A percentile compares a stretch with the other conserved stretches of the same genome.
These are phyloP conservation scores for Pleurotus salmoneostramineus DNA, from an alignment of 768 basidiomycete genomes.

Conservation along the genomic window DNA sequence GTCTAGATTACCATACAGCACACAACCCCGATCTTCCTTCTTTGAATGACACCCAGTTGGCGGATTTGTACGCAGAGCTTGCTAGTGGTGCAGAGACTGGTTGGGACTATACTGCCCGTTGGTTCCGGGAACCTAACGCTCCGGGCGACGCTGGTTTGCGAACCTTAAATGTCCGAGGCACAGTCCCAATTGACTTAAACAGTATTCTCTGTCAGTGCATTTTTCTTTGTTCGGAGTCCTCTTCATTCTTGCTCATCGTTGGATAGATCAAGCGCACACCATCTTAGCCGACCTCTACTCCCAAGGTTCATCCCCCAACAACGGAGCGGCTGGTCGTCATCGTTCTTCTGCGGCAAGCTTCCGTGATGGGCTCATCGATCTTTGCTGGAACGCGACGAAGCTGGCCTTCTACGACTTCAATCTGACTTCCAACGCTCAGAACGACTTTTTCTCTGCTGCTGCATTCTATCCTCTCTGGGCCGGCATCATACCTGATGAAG, in stretches of 20 bases:
- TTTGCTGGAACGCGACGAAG: slow-evolving; percentile 79
- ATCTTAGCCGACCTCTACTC: slow-evolving; percentile 61
- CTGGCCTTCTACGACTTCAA: slow-evolving; percentile 94
- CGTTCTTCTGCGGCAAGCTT: slow-evolving; percentile 50
- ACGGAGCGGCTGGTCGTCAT: slow-evolving; percentile 44
- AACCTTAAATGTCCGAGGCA: slow-evolving; percentile 65
- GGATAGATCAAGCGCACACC: slow-evolving; percentile 52
- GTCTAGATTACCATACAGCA: slow-evolving; percentile 72
- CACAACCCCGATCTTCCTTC: slow-evolving; percentile 55
- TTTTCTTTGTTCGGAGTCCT: neutral
- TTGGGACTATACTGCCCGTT: slow-evolving; percentile 55
- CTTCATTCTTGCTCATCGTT: neutral
- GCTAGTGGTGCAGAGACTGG: slow-evolving; percentile 88
- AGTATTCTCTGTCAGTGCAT: slow-evolving; percentile 70
- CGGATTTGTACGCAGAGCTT: slow-evolving; percentile 78
- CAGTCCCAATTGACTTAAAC: slow-evolving; percentile 77
- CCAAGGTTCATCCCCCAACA: slow-evolving; percentile 26
- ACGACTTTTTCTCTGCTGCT: slow-evolving; percentile 65
- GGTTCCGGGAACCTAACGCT: slow-evolving; percentile 31
- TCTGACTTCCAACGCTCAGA: slow-evolving; percentile 60
- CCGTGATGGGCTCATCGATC: slow-evolving; percentile 73
- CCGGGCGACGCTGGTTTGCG: slow-evolving; percentile 55
- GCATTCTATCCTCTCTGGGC: slow-evolving; percentile 87
- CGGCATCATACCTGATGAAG: slow-evolving; percentile 74
- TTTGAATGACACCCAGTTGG: slow-evolving; percentile 56